A percentile compares a stretch with the other conserved stretches of the same genome.
phyloP scores from a whole-genome alignment of 257 asterid genomes.

The Verbena officinalis region DNA sequence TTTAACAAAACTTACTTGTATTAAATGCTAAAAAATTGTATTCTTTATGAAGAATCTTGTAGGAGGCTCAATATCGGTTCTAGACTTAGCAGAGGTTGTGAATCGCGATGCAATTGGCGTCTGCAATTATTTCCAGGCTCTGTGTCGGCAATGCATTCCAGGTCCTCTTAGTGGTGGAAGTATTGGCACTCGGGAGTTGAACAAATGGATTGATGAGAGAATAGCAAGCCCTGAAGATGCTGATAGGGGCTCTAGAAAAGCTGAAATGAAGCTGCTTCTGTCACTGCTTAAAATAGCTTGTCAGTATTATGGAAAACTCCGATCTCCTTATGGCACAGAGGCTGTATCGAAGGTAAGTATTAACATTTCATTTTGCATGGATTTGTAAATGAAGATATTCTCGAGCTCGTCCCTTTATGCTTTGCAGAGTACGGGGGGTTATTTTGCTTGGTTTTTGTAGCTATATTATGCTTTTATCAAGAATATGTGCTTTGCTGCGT shows the following conservation, averaged over 20 bases:
- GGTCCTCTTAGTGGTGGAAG: constrained; percentile 94
- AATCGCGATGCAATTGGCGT: constrained; percentile 47
- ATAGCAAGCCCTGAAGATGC: constrained; percentile 49
- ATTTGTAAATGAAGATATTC: too few species aligned
- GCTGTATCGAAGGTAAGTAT: constrained; percentile 55
- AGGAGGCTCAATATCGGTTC: constrained; percentile 72
- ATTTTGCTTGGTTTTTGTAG: too few species aligned
- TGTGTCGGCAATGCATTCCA: constrained; percentile 69
- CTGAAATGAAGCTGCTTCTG: constrained; percentile 75
- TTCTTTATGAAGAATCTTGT: constrained; percentile 53
- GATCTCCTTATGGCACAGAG: constrained; percentile 91
- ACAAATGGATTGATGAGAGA: constrained; percentile 94
- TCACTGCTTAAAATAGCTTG: constrained; percentile 82
- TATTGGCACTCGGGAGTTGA: constrained; percentile 72
- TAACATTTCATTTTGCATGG: background rate
- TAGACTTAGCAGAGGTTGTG: constrained; percentile 73
- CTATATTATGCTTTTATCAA: too few species aligned
- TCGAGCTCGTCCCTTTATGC: too few species aligned
- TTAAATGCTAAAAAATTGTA: constrained; percentile 21
- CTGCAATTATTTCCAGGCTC: constrained; percentile 62
- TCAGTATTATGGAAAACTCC: constrained; percentile 85
- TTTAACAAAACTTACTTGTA: constrained; percentile 21
- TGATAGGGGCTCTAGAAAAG: constrained; percentile 53
- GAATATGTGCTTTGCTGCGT: too few species aligned
- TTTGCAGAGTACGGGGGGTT: too few species aligned